These are phyloP conservation scores for Coemansia sp. DNA, from an alignment of 192 early-diverging fungal species.

Conservation along the genomic window DNA sequence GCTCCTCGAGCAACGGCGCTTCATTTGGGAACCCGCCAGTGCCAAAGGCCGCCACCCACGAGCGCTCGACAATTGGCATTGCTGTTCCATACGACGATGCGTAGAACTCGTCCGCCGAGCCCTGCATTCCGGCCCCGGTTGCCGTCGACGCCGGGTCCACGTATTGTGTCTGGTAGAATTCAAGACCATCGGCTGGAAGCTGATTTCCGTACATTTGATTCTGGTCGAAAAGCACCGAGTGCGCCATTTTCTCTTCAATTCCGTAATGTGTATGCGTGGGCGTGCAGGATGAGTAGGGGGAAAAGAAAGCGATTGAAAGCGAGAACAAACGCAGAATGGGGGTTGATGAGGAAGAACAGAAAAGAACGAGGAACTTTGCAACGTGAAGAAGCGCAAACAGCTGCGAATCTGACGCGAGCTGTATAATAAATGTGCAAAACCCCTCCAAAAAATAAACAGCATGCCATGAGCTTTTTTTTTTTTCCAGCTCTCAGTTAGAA, in stretches of 20 bases:
- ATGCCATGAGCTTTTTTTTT: too few relatives aligned
- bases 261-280: not conserved
- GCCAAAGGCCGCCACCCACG: conserved; percentile 75
- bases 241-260: conserved; percentile 32
- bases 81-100: conserved; percentile 50
- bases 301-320: not conserved
- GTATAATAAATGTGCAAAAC: too few relatives aligned
- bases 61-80: conserved; percentile 51
- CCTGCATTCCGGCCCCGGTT: conserved; percentile 27
- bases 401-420: too few relatives aligned
- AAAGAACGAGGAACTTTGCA: too few relatives aligned
- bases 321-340: not conserved
- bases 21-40: conserved; percentile 92
- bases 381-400: too few relatives aligned
- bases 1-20: conserved; percentile 91
- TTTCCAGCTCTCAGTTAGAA: too few relatives aligned
- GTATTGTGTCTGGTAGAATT: conserved; percentile 56
- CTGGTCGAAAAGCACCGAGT: conserved; percentile 56
- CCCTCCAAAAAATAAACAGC: too few relatives aligned
- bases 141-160: conserved; percentile 33
- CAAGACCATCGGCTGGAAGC: conserved; percentile 39
- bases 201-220: conserved; percentile 31
- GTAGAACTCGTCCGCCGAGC: conserved; percentile 52
- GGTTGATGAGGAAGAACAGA: too few relatives aligned
- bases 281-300: not conserved